phyloP scores from a whole-genome alignment of 2,329 filamentous ascomycete species.

The Daldinia sp. region DNA sequence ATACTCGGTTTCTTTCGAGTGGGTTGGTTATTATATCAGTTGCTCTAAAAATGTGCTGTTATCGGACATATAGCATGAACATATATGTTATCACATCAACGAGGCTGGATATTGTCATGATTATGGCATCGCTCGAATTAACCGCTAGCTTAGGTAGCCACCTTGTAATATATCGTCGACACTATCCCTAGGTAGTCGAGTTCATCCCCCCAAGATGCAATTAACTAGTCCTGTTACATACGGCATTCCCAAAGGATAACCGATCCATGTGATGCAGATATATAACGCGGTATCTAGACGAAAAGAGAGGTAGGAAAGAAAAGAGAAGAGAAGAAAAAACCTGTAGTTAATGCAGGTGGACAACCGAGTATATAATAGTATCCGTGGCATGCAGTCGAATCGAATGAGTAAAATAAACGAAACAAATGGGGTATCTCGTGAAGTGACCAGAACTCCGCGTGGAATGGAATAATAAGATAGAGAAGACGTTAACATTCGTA shows the following conservation, averaged over 20 bases:
- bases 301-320: neutral
- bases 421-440: slow-evolving; percentile 43
- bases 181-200: slow-evolving; percentile 15
- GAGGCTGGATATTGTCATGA: too few species aligned
- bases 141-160: slow-evolving; percentile 27
- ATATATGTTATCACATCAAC: neutral
- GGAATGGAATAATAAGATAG: slow-evolving; percentile 18
- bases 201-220: neutral
- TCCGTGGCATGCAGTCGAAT: neutral
- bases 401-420: slow-evolving; percentile 26
- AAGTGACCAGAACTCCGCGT: slow-evolving; percentile 36
- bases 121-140: neutral
- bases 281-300: slow-evolving; percentile 6
- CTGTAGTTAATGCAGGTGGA: slow-evolving; percentile 18
- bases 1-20: too few species aligned
- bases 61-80: neutral
- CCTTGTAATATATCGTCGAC: slow-evolving; percentile 24
- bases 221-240: slow-evolving; percentile 20
- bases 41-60: neutral
- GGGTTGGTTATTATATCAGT: neutral
- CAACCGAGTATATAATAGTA: slow-evolving; percentile 2
- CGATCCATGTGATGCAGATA: slow-evolving; percentile 2
- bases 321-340: slow-evolving; percentile 29
- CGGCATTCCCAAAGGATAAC: slow-evolving; percentile 18
- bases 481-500: slow-evolving; percentile 29